A percentile compares a stretch with the other conserved stretches of the same genome.
Conservation (phyloP, 129 eudicot genomes). For the Kitagawia praeruptora region DNA sequence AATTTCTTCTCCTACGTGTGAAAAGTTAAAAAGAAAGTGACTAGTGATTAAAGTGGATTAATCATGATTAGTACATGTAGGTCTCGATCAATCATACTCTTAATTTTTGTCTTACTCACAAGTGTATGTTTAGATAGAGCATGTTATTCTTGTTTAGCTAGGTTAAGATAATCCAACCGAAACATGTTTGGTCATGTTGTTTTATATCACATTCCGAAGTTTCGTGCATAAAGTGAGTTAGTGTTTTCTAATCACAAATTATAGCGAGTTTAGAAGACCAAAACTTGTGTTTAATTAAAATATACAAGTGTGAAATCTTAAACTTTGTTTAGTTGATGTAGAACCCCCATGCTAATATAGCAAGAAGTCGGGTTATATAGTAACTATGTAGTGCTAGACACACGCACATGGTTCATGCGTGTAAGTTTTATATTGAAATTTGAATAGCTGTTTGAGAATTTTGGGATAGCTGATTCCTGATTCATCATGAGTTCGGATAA, state of each 20-base stretch:
- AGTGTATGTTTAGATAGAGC: background rate
- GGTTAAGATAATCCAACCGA: background rate
- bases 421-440: background rate
- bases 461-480: background rate
- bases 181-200: background rate
- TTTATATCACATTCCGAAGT: background rate
- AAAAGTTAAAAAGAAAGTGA: background rate
- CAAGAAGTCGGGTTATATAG: background rate
- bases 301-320: no score
- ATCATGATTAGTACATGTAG: background rate
- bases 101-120: background rate
- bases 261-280: background rate
- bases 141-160: no score
- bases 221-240: background rate
- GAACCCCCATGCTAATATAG: background rate
- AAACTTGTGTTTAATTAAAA: background rate
- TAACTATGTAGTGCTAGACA: no score
- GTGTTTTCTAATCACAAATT: background rate
- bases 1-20: background rate
- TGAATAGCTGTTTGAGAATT: no score
- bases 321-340: no score
- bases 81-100: background rate
- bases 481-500: no score
- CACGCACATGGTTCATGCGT: background rate
- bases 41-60: background rate